Evolutionary conservation across 345 rosid species (phyloP).

Genomic region (Eucalyptus fibrosa): DNA sequence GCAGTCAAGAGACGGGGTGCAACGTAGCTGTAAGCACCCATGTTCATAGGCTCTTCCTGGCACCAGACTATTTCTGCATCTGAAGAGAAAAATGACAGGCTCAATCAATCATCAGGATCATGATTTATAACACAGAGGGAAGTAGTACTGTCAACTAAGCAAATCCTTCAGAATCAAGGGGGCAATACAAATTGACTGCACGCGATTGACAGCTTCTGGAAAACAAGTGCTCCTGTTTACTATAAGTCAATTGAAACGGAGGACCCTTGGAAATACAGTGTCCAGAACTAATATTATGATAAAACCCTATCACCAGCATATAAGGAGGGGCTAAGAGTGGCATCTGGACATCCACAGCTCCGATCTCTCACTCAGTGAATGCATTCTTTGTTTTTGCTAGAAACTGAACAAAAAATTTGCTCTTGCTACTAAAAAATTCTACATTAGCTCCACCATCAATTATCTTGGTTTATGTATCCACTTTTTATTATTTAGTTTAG

Average conservation of each 20-base stretch:
- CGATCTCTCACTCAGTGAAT: not conserved
- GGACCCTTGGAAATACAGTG: not conserved
- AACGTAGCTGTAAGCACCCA: conserved; percentile 8
- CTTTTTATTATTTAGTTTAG: not conserved
- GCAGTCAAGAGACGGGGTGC: not conserved
- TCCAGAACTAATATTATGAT: not conserved
- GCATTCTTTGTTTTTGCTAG: not conserved
- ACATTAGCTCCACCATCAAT: not conserved
- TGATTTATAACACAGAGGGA: not conserved
- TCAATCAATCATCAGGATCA: not conserved
- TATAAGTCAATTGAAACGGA: not conserved
- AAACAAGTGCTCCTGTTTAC: not conserved
- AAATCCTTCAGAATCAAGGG: not conserved
- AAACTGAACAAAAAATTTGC: not conserved
- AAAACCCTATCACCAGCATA: not conserved
- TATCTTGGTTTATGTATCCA: not conserved
- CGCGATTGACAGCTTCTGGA: not conserved
- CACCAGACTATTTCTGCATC: conserved; percentile 8
- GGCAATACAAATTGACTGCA: not conserved
- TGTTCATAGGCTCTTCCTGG: conserved; percentile 8
- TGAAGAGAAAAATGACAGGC: not conserved
- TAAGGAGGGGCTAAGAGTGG: not conserved
- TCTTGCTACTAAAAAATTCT: not conserved
- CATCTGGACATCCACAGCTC: not conserved
- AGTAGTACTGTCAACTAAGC: not conserved